Conservation (phyloP, 441 rosid genomes). For the Omphalea diandra region DNA sequence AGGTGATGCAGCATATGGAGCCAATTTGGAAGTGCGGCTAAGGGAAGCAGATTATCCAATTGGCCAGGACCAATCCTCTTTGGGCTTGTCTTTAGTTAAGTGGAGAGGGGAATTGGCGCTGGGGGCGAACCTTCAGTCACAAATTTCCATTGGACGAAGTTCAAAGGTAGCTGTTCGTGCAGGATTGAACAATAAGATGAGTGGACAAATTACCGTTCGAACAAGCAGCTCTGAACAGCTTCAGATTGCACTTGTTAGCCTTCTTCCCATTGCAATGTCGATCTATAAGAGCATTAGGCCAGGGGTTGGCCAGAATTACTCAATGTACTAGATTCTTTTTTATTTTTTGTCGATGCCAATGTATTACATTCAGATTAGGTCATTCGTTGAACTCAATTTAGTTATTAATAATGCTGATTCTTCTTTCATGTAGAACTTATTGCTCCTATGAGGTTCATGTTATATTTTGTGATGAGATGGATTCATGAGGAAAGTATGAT, state of each 20-base stretch:
- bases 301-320: conserved; percentile 50
- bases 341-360: conserved; percentile 19
- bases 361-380: conserved; percentile 11
- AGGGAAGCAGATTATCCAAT: conserved; percentile 52
- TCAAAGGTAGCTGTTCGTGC: conserved; percentile 80
- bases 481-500: conserved; percentile 10
- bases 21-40: conserved; percentile 31
- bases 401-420: conserved; percentile 18
- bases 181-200: conserved; percentile 88
- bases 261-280: conserved; percentile 63
- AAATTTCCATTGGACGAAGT: conserved; percentile 66
- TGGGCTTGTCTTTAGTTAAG: conserved; percentile 82
- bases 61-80: conserved; percentile 75
- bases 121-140: conserved; percentile 84
- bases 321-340: conserved; percentile 46
- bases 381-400: conserved; percentile 10
- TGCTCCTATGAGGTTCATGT: conserved; percentile 15
- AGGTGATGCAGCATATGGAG: conserved; percentile 52
- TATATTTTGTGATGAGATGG: conserved; percentile 22
- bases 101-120: conserved; percentile 94
- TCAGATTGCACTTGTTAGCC: conserved; percentile 68
- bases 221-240: conserved; percentile 91
- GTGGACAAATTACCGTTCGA: conserved; percentile 69
- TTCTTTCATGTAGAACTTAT: conserved; percentile 17
- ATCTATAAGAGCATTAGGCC: conserved; percentile 65